Conservation (phyloP, 164 flowering plant genomes). For the Tetrastigma voinierianum region DNA sequence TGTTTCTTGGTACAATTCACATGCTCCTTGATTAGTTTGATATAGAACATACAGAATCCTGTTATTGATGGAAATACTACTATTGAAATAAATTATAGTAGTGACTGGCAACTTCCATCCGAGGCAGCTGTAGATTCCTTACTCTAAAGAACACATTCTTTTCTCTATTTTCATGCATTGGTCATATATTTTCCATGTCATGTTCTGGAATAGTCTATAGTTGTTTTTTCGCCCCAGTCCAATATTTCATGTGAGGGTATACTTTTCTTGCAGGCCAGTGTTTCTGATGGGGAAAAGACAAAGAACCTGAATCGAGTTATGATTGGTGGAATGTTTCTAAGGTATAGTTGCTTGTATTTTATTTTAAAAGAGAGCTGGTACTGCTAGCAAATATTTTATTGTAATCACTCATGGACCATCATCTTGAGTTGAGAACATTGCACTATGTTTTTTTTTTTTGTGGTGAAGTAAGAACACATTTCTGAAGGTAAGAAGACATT, state of each 20-base stretch:
- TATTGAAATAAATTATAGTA: background rate
- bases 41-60: background rate
- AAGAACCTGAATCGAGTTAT: slow-evolving; percentile 61
- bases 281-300: slow-evolving; percentile 72
- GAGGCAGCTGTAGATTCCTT: too few species aligned
- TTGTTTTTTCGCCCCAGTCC: background rate
- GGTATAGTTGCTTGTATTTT: slow-evolving; percentile 38
- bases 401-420: too few species aligned
- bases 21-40: background rate
- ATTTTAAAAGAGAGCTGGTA: background rate
- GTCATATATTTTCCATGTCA: background rate
- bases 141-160: background rate
- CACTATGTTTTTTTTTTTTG: too few species aligned
- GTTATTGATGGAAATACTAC: background rate
- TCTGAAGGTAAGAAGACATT: too few species aligned
- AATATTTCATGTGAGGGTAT: slow-evolving; percentile 9
- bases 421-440: too few species aligned
- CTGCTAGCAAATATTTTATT: background rate
- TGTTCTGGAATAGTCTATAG: too few species aligned
- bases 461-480: too few species aligned
- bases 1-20: background rate
- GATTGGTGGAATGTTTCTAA: slow-evolving; percentile 82
- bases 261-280: slow-evolving; percentile 61
- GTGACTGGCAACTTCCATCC: too few species aligned
- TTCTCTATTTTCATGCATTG: background rate